Evolutionary conservation across 306 rosid species (phyloP).

Genomic region (Quercus engelmannii): DNA sequence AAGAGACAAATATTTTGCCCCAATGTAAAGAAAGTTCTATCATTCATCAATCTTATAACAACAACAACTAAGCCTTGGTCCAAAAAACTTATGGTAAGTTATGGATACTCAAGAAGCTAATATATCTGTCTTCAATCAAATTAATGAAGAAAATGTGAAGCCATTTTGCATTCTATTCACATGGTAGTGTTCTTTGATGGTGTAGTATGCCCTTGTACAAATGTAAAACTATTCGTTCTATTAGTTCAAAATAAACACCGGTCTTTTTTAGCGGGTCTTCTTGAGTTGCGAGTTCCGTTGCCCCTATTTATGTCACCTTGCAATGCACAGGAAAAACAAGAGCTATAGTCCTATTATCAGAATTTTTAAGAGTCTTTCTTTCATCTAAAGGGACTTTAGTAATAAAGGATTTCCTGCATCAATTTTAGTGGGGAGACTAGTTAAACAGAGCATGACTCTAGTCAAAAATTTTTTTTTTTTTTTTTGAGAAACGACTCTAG

Average conservation of each 20-base stretch:
- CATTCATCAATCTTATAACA: neutral
- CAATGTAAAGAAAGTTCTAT: neutral
- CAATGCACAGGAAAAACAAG: neutral
- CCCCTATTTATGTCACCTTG: no score
- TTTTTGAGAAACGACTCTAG: no score
- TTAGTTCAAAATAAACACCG: no score
- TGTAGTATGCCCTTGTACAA: neutral
- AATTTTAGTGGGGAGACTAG: neutral
- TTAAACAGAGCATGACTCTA: neutral
- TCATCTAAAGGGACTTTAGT: neutral
- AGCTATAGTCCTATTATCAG: neutral
- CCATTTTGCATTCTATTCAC: neutral
- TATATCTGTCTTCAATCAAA: neutral
- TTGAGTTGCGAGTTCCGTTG: no score
- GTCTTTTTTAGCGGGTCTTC: no score
- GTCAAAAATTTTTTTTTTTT: no score
- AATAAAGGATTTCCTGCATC: neutral
- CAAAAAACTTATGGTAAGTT: no score
- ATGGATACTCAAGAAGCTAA: no score
- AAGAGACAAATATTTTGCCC: neutral
- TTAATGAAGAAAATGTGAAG: neutral
- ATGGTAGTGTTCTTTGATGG: neutral
- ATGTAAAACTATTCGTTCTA: no score
- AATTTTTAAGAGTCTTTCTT: slow-evolving; percentile 1
- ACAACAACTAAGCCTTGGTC: no score